Base-by-base conservation (phyloP, 2,329 filamentous ascomycete species). In the Clonostachys chloroleuca region DNA sequence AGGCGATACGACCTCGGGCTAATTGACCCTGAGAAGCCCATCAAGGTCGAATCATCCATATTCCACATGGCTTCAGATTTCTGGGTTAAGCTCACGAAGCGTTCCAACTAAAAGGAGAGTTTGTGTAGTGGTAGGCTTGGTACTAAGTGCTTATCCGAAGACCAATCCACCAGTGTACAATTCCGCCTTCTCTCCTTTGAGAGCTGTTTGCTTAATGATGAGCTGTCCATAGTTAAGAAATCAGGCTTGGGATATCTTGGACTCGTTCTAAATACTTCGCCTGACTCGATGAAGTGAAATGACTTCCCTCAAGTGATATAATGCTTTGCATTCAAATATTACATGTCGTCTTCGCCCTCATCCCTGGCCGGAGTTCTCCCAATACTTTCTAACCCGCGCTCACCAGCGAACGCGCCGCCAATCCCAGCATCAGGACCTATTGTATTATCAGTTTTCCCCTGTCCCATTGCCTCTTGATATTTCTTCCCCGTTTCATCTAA, bases 401-500 rank as follows among this genome's bases (percentile, higher is more conserved):
- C 64, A 2, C 60, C 61, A 14, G 50, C 49, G 39, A 66, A 41
- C 9, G 61, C 60, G 3, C 44, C 49, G 3, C 52, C 35, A n/a
- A 45, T 51, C 0, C 49, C 55, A 40, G 45, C 51, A 6, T 41
- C 44, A 14, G 54, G 45, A 10, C 46, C 40, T 34, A 48, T 40
- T 16, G 42, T 46, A 20, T 57, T 53, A 7, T 50, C 54, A 2
- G 49, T 47, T 13, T 57, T 59, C 10, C 57, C 58, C 34, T 56
- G 56, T 0, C 65, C 68, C 56, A 77, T 64, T 0, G 65, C 68
- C 14, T 73, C 65, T 49, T 75, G 70, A 43, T 79, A 78, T 52
- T 75, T 77, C 50, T 88, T 83, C 0, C 89, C 91, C 0, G 90
- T 89, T 62, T 94, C 86, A 60, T 90, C 86, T 45, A 97, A 70